Conservation (phyloP, 2,329 filamentous ascomycete species). For the Coniochaeta hoffmannii region DNA sequence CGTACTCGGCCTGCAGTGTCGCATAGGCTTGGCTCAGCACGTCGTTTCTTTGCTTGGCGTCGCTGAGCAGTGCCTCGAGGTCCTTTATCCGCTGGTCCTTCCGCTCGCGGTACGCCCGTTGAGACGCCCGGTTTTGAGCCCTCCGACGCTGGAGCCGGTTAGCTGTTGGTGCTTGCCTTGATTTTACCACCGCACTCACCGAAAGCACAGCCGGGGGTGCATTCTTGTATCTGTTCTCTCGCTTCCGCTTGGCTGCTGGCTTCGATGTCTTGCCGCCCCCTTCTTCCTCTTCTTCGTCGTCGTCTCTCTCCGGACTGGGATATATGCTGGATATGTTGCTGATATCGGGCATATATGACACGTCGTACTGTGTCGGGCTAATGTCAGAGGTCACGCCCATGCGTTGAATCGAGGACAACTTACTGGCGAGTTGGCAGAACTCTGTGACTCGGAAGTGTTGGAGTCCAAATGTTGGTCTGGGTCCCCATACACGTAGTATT, state of each 20-base stretch:
- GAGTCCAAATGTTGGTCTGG: constrained; percentile 27
- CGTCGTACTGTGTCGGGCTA: constrained; percentile 21
- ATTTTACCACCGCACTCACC: constrained; percentile 23
- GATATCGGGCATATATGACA: constrained; percentile 20
- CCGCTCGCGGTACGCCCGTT: constrained; percentile 53
- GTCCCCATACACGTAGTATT: constrained; percentile 26
- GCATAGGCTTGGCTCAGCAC: constrained; percentile 47
- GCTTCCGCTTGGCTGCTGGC: constrained; percentile 36
- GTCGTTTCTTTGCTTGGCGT: constrained; percentile 47
- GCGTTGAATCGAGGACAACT: too few species aligned
- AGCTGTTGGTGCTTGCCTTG: not conserved
- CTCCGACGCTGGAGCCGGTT: constrained; percentile 39
- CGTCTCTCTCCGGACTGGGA: constrained; percentile 23
- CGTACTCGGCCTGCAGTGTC: constrained; percentile 36
- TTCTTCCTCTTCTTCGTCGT: constrained; percentile 16
- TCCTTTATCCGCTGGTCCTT: constrained; percentile 60
- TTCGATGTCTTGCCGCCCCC: constrained; percentile 19
- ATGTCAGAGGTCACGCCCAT: not conserved
- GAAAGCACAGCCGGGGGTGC: constrained; percentile 41
- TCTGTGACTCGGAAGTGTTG: constrained; percentile 26
- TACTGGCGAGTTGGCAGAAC: constrained; percentile 10
- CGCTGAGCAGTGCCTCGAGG: constrained; percentile 48
- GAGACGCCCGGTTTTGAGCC: constrained; percentile 54
- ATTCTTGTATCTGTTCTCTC: constrained; percentile 46
- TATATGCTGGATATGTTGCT: constrained; percentile 19